Percentiles rank a stretch among this genome's conserved stretches.
These are phyloP conservation scores for Tanacetum coccineum DNA, from an alignment of 129 eudicot species.

Conservation along the genomic window DNA sequence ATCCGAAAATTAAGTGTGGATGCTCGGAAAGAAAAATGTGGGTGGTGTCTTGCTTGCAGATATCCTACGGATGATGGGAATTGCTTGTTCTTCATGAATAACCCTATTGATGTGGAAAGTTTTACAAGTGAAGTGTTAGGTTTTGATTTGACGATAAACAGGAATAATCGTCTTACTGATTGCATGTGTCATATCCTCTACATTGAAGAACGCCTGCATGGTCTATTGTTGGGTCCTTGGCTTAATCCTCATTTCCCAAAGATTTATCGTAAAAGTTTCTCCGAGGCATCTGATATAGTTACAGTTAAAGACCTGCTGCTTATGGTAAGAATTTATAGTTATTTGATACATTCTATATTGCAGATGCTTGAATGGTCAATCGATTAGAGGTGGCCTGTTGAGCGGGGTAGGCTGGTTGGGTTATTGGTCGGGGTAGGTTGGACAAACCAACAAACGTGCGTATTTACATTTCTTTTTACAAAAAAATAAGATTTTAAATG, in stretches of 20 bases:
- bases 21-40: constrained; percentile 83
- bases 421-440: not conserved
- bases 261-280: constrained; percentile 54
- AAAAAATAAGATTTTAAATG: not conserved
- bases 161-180: constrained; percentile 59
- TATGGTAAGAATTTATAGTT: constrained; percentile 38
- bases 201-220: constrained; percentile 86
- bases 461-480: not conserved
- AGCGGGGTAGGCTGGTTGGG: not conserved
- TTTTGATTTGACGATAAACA: constrained; percentile 34
- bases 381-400: not conserved
- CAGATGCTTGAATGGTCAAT: not conserved
- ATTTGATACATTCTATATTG: not conserved
- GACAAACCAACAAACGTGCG: not conserved
- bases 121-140: constrained; percentile 47
- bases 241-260: constrained; percentile 55
- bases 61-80: constrained; percentile 68
- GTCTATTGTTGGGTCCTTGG: constrained; percentile 94
- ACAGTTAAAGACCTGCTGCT: constrained; percentile 55
- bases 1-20: constrained; percentile 38
- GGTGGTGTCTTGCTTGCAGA: constrained; percentile 84
- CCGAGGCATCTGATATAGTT: constrained; percentile 38
- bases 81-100: constrained; percentile 57
- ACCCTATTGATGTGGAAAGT: constrained; percentile 34
- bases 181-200: constrained; percentile 59